Percentiles rank a stretch among this genome's conserved stretches.
These are phyloP conservation scores for Aspergillus sp. DNA, from an alignment of 2,329 filamentous ascomycete species.

Conservation along the genomic window DNA sequence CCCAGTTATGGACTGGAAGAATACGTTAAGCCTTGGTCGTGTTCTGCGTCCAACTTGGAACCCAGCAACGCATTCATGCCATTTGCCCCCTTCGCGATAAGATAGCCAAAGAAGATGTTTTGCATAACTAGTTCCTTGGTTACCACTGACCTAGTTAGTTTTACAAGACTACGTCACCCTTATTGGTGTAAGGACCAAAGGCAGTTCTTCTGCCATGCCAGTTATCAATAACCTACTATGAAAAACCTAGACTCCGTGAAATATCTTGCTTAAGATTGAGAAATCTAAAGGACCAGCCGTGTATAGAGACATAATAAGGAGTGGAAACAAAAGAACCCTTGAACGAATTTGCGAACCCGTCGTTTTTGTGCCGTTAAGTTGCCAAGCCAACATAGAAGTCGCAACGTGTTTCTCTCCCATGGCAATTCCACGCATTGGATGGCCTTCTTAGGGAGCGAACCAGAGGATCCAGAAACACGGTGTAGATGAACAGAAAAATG, in stretches of 20 bases:
- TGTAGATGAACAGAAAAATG: neutral
- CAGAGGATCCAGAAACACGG: neutral
- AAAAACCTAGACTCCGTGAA: neutral
- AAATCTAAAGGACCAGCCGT: conserved; percentile 7
- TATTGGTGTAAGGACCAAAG: neutral
- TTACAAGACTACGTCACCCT: neutral
- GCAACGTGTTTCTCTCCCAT: neutral
- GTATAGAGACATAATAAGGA: conserved; percentile 7
- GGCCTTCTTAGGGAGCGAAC: neutral
- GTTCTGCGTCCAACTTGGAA: neutral
- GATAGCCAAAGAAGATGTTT: neutral
- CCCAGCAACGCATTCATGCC: neutral
- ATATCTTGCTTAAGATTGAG: conserved; percentile 5
- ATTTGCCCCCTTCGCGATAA: neutral
- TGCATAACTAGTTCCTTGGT: neutral
- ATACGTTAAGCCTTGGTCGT: too few species aligned
- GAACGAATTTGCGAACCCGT: neutral
- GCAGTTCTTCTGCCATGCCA: neutral
- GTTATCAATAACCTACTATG: neutral
- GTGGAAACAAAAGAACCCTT: neutral
- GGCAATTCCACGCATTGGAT: neutral
- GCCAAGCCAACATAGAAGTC: neutral
- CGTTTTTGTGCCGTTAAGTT: neutral
- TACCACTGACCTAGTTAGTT: neutral
- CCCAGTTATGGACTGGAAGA: too few species aligned